Percentiles rank a stretch among this genome's conserved stretches.
Evolutionary conservation across 2,329 filamentous ascomycete genomes (phyloP).

Genomic region (Bretziella fagacearum): DNA sequence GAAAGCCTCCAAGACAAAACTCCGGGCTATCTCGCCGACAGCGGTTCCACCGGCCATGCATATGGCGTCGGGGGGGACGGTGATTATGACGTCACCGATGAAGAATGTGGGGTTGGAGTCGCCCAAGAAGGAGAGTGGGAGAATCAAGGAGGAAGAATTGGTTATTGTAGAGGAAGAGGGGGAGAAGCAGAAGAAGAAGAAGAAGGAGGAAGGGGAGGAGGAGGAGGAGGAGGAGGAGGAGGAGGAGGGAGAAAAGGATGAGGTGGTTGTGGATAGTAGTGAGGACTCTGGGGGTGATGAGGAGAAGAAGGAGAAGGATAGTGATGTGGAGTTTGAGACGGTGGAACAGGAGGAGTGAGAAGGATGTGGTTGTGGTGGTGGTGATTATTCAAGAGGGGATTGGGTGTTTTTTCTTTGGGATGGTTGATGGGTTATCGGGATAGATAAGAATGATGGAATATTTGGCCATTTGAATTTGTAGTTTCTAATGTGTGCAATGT

Average conservation of each 20-base stretch:
- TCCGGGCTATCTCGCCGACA: constrained; percentile 5
- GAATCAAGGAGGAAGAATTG: neutral
- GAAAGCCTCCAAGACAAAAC: constrained; percentile 9
- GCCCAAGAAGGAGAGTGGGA: neutral
- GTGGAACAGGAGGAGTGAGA: constrained; percentile 14
- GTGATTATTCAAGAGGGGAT: neutral
- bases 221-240: neutral
- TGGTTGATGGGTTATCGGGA: too few species aligned
- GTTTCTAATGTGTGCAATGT: neutral
- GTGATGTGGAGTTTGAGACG: constrained; percentile 13
- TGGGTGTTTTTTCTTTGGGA: neutral
- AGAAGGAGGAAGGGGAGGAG: neutral
- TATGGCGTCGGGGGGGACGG: constrained; percentile 8
- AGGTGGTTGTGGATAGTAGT: constrained; percentile 21
- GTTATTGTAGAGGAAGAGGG: neutral
- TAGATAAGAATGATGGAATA: neutral
- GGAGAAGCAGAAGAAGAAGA: neutral
- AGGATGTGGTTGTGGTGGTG: neutral
- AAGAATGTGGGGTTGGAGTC: neutral
- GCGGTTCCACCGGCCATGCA: constrained; percentile 9
- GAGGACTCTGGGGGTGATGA: constrained; percentile 1
- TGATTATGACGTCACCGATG: neutral
- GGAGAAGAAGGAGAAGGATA: constrained; percentile 1
- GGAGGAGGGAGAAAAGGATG: constrained; percentile 26
- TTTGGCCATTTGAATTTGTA: neutral